Base-by-base conservation (phyloP, 768 basidiomycete species). In the Podaxis sp. region DNA sequence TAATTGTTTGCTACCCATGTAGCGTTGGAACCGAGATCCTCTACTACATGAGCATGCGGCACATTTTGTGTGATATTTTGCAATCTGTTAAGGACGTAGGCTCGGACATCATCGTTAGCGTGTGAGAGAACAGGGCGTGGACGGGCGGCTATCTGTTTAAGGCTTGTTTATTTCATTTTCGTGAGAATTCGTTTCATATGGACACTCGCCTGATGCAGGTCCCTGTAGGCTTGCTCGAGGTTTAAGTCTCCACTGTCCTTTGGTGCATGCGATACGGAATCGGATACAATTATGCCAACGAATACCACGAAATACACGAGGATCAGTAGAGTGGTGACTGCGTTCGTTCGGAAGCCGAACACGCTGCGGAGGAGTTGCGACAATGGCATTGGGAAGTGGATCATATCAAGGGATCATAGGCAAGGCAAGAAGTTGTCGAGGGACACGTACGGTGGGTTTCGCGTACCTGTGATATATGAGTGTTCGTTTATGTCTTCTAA, bases 11-110 rank as follows among this genome's bases (percentile, higher is more conserved):
- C 58, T 6, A 67, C 67, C 77, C 76, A 85, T 1, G 82, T 77
- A n/a, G 72, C 80, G 60, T 81, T 80, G 19, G 84, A 80, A 15
- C 62, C 66, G 11, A 77, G 30, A 39, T 68, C 67, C 40, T 66
- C 63, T 2, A 59, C 55, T 30, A 68, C 36, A 22, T 59, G 58
- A 3, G 49, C 58, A 51, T 59, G 3, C 17, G 58, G 40, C 7
- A 59, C 26, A 5, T 39, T 51, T 7, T 52, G 58, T 38, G 58
- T 59, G 36, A 64, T 44, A 26, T 57, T 53, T 5, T 61, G 62
- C 17, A 68, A 52, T n/a, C 63, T 55, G 46, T 63, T 61, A 62
- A 71, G 55, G 69, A 64, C 15, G 55, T 42, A 26, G 17, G 56
- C 61, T 40, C 57, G 63, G n/a, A 63, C 61, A 24, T 60, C 12